Evolutionary conservation across 73 alveolate genomes (phyloP), one percentile per base, ranked within the genome.

Genomic region (Blepharisma japonicum): DNA sequence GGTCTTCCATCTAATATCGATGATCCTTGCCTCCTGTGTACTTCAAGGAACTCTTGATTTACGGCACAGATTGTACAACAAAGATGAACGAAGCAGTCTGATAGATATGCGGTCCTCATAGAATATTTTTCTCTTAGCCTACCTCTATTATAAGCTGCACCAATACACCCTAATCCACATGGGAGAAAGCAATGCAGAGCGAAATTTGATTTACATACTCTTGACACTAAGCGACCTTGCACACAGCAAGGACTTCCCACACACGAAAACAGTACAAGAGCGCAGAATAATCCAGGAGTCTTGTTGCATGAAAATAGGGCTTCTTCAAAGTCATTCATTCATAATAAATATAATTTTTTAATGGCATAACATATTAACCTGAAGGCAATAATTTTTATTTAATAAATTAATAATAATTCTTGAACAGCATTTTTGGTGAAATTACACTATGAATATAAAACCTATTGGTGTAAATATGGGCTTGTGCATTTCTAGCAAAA

Each of bases 241-340:
- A 61, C 74, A 25, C 74, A 61, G 46, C 74, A 61, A 14, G 74
- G 74, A 20, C 74, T 39, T 8, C 74, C 74, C 14, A 61, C 18
- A 25, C 74, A 61, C 2, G 74, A 18, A 25, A 61, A 61, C 49
- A 14, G 14, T 20, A 25, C 18, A 14, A 61, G 23, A 61, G 23
- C 14, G 23, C 74, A 61, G 74, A 61, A 61, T 14, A 61, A 25
- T 9, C 74, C 74, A 14, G 74, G 74, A 25, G 74, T 61, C 74
- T 61, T 61, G 39, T 61, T 14, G 23, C 74, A 61, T n/a, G 49
- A 18, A 25, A 61, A 61, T 25, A 61, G 46, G 18, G 39, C 49
- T 61, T 61, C 74, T 8, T 61, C 47, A 25, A 61, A 61, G 74
- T 61, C 46, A 14, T 61, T 11, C 74, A 61, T 61, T 32, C 42